A percentile compares a stretch with the other conserved stretches of the same genome.
These are phyloP conservation scores for Tylopilus felleus DNA, from an alignment of 768 basidiomycete species.

Conservation along the genomic window DNA sequence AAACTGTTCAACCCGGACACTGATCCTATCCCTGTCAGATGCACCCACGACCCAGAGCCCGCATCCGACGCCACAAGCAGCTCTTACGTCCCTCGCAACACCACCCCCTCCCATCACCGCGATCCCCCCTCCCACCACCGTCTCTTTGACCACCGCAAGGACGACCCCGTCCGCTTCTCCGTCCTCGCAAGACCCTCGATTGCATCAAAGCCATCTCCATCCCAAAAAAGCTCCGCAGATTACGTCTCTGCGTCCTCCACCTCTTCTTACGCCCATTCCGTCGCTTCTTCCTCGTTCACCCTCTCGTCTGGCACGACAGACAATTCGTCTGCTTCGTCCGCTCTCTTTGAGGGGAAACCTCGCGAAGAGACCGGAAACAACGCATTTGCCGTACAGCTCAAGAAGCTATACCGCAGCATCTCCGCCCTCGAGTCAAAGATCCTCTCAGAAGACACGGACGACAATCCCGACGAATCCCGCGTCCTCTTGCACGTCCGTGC, in stretches of 20 bases:
- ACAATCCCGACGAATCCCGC: slow-evolving; percentile 42
- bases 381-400: slow-evolving; percentile 71
- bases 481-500: slow-evolving; percentile 34
- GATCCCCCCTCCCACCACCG: slow-evolving; percentile 41
- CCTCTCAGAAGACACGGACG: slow-evolving; percentile 56
- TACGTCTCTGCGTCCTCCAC: slow-evolving; percentile 72
- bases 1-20: slow-evolving; percentile 74
- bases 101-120: slow-evolving; percentile 33
- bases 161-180: slow-evolving; percentile 87
- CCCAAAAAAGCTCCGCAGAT: slow-evolving; percentile 64
- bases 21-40: slow-evolving; percentile 60
- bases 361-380: slow-evolving; percentile 58
- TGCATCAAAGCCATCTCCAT: slow-evolving; percentile 42
- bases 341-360: slow-evolving; percentile 57
- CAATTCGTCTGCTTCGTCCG: slow-evolving; percentile 68
- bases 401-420: slow-evolving; percentile 80
- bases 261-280: slow-evolving; percentile 69
- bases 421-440: slow-evolving; percentile 76
- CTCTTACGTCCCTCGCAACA: slow-evolving; percentile 39
- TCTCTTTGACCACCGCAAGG: slow-evolving; percentile 85
- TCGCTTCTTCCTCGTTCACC: slow-evolving; percentile 67
- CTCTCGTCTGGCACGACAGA: slow-evolving; percentile 73
- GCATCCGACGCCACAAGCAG: slow-evolving; percentile 56
- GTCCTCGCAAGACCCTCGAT: slow-evolving; percentile 51
- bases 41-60: slow-evolving; percentile 61